Evolutionary conservation across 2,329 filamentous ascomycete species (phyloP).

Genomic region (Coniochaeta sp.): DNA sequence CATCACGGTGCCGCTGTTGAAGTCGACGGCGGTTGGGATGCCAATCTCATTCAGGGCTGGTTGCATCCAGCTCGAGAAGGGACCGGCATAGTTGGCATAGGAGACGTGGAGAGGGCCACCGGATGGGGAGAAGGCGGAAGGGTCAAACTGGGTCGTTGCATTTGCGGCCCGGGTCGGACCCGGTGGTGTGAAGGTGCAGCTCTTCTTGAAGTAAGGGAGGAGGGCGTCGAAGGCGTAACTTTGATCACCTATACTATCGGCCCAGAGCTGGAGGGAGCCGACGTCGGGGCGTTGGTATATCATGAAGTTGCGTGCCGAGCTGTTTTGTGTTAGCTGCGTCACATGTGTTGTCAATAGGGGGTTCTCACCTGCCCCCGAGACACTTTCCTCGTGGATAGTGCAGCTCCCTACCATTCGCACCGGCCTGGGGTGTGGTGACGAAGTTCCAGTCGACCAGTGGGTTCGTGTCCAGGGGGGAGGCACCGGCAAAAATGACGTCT

Average conservation of each 20-base stretch:
- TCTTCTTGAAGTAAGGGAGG: conserved; percentile 24
- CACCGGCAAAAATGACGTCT: conserved; percentile 9
- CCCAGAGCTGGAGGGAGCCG: conserved; percentile 21
- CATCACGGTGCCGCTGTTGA: conserved; percentile 31
- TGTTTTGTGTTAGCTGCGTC: neutral
- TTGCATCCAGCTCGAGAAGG: conserved; percentile 14
- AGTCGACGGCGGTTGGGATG: conserved; percentile 24
- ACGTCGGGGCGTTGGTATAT: conserved; percentile 17
- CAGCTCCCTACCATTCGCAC: conserved; percentile 17
- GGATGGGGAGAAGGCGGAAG: conserved; percentile 13
- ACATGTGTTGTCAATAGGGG: neutral
- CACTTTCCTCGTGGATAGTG: conserved; percentile 28
- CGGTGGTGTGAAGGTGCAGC: conserved; percentile 21
- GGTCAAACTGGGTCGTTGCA: conserved; percentile 17
- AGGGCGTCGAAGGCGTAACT: conserved; percentile 13
- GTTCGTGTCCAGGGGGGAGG: conserved; percentile 7
- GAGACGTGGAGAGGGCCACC: conserved; percentile 19
- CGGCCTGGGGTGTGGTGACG: conserved; percentile 15
- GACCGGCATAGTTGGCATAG: conserved; percentile 16
- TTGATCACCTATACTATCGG: conserved; percentile 21
- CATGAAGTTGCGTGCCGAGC: conserved; percentile 20
- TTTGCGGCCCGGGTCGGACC: conserved; percentile 13
- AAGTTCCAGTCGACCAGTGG: conserved; percentile 21
- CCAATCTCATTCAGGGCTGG: conserved; percentile 30
- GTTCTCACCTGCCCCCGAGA: conserved; percentile 17